Percentiles rank a stretch among this genome's conserved stretches.
phyloP scores from a whole-genome alignment of 345 rosid species.

The Eucalyptus caleyi region DNA sequence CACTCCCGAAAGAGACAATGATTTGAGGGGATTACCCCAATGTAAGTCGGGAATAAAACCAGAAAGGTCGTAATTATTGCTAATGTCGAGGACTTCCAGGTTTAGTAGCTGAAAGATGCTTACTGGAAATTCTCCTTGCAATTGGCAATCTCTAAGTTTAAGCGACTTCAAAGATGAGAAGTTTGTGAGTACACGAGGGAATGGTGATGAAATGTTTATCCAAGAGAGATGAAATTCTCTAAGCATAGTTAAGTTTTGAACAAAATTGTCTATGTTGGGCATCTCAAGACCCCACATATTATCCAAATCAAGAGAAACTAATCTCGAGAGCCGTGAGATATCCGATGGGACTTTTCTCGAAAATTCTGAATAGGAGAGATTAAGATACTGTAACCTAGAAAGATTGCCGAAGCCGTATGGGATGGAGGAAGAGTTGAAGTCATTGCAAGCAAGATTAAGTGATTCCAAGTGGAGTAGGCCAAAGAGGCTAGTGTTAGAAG shows the following conservation, averaged over 20 bases:
- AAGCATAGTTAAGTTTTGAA: background rate
- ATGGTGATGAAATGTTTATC: background rate
- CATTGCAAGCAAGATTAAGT: too few relatives aligned
- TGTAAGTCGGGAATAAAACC: background rate
- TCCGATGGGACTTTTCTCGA: fast-evolving
- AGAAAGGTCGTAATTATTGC: fast-evolving
- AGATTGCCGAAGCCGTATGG: too few relatives aligned
- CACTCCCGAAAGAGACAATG: fast-evolving
- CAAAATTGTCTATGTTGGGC: background rate
- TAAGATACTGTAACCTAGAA: too few relatives aligned
- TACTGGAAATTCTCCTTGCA: background rate
- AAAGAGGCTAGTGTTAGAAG: too few relatives aligned
- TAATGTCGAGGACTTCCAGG: background rate
- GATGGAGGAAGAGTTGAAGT: too few relatives aligned
- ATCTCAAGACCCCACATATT: fast-evolving
- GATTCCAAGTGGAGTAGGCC: too few relatives aligned
- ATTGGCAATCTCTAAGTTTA: background rate
- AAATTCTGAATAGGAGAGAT: too few relatives aligned
- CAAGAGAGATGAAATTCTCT: background rate
- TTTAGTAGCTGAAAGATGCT: background rate
- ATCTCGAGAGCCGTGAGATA: fast-evolving
- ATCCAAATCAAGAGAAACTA: too few relatives aligned
- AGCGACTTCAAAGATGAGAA: background rate
- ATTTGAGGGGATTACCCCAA: background rate
- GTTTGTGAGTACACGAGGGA: background rate